Evolutionary conservation across 768 basidiomycete genomes (phyloP).

Genomic region (Pleurotus ostreatus): DNA sequence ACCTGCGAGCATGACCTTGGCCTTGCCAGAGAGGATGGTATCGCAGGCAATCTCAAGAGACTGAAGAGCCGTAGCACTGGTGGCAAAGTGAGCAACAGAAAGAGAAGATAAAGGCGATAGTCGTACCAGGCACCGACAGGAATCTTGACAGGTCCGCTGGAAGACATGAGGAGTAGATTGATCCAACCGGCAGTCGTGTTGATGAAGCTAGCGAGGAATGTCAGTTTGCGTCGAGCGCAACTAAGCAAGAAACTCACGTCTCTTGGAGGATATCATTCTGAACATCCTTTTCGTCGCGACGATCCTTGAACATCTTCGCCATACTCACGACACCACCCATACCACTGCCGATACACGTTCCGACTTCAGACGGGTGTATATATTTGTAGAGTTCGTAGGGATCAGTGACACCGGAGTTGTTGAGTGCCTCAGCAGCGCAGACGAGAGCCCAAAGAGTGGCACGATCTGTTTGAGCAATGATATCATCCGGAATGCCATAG

Average conservation of each 20-base stretch:
- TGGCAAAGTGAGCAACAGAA: slow-evolving; percentile 2
- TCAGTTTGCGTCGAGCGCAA: slow-evolving; percentile 9
- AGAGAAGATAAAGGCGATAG: neutral
- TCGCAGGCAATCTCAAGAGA: slow-evolving; percentile 98
- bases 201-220: slow-evolving; percentile 68
- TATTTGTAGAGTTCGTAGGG: slow-evolving; percentile 97
- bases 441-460: slow-evolving; percentile 93
- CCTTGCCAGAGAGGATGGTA: slow-evolving; percentile 90
- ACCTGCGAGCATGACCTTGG: slow-evolving; percentile 98
- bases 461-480: slow-evolving; percentile 91
- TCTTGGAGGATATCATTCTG: slow-evolving; percentile 99
- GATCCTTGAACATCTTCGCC: slow-evolving; percentile 98
- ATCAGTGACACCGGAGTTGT: slow-evolving; percentile 95
- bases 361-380: slow-evolving; percentile 95
- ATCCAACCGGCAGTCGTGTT: slow-evolving; percentile 99
- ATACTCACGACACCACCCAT: slow-evolving; percentile 95
- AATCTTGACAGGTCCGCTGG: slow-evolving; percentile 97
- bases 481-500: slow-evolving; percentile 96
- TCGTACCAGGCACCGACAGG: slow-evolving; percentile 96
- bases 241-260: slow-evolving; percentile 58
- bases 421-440: slow-evolving; percentile 91
- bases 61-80: slow-evolving; percentile 92
- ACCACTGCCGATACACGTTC: slow-evolving; percentile 90
- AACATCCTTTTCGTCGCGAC: slow-evolving; percentile 95
- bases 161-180: slow-evolving; percentile 90